Conservation (phyloP, 805 yeast species). For the Barnettozyma populi region DNA sequence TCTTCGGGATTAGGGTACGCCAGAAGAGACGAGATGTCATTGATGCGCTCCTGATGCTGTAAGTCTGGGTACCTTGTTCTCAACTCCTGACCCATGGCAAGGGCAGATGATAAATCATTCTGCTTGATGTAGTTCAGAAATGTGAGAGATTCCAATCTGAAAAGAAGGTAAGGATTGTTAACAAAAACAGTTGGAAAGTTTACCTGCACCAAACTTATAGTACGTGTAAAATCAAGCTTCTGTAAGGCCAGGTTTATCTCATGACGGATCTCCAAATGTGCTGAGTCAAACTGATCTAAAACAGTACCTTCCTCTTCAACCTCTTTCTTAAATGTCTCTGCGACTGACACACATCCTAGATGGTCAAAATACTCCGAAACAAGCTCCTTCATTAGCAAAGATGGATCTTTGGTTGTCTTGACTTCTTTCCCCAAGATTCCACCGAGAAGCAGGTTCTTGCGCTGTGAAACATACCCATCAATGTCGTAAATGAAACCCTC, state of each 20-base stretch:
- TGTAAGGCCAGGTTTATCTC: conserved; percentile 38
- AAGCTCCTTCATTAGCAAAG: conserved; percentile 28
- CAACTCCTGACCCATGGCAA: conserved; percentile 36
- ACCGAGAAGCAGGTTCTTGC: conserved; percentile 34
- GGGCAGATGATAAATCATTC: conserved; percentile 28
- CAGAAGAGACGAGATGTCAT: conserved; percentile 44
- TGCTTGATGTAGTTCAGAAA: conserved; percentile 35
- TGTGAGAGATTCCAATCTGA: conserved; percentile 39
- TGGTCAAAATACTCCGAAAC: conserved; percentile 49
- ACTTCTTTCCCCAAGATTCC: conserved; percentile 20
- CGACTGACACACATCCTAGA: conserved; percentile 51
- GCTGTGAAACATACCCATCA: conserved; percentile 41
- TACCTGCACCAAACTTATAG: conserved; percentile 13
- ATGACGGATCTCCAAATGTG: conserved; percentile 37
- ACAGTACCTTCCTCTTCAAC: conserved; percentile 20
- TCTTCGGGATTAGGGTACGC: conserved; percentile 46
- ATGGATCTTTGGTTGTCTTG: conserved; percentile 15
- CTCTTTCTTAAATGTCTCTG: conserved; percentile 47
- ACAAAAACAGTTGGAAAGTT: conserved; percentile 36
- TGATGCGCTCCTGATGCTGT: conserved; percentile 33
- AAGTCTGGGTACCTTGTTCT: conserved; percentile 27
- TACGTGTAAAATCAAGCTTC: conserved; percentile 34
- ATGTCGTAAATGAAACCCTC: conserved; percentile 57
- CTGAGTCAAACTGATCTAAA: conserved; percentile 25
- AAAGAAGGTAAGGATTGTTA: conserved; percentile 29